phyloP scores from a whole-genome alignment of 192 early-diverging fungal species.

The Entophlyctis luteolus region DNA sequence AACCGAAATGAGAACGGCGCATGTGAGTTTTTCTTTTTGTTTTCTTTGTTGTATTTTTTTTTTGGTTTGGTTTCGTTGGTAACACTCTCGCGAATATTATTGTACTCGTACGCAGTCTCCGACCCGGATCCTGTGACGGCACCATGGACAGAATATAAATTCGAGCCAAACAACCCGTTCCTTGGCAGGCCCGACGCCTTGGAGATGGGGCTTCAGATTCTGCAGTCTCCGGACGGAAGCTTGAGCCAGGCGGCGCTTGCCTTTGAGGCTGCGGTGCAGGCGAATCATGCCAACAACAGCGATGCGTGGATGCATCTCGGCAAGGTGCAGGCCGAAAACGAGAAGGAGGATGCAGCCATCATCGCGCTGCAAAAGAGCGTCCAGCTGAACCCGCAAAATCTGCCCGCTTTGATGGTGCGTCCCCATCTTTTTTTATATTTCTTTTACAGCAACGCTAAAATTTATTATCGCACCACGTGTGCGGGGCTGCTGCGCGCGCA shows the following conservation, averaged over 20 bases:
- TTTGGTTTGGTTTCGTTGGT: background rate
- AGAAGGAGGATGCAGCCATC: constrained; percentile 83
- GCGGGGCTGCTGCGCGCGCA: no score
- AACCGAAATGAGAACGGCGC: constrained; percentile 45
- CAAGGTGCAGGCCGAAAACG: constrained; percentile 87
- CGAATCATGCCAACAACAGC: constrained; percentile 62
- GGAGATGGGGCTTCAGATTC: constrained; percentile 31
- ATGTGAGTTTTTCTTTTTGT: no score
- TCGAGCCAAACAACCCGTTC: constrained; percentile 70
- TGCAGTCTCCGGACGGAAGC: constrained; percentile 44
- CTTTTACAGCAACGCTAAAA: background rate
- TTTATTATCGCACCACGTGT: no score
- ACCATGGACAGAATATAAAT: constrained; percentile 57
- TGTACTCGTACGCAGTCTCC: no score
- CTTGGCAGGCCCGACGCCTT: constrained; percentile 38
- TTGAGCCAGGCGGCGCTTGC: constrained; percentile 81
- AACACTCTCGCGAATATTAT: no score
- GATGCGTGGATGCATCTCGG: constrained; percentile 78
- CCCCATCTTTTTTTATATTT: constrained; percentile 38
- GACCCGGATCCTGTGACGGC: constrained; percentile 33
- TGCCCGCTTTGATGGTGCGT: constrained; percentile 30
- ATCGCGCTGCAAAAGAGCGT: constrained; percentile 78
- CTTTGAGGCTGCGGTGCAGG: constrained; percentile 80
- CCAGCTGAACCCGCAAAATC: constrained; percentile 48
- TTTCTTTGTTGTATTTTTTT: no score